Conservation (phyloP, 2,329 filamentous ascomycete species). For the Monosporascus sp. region DNA sequence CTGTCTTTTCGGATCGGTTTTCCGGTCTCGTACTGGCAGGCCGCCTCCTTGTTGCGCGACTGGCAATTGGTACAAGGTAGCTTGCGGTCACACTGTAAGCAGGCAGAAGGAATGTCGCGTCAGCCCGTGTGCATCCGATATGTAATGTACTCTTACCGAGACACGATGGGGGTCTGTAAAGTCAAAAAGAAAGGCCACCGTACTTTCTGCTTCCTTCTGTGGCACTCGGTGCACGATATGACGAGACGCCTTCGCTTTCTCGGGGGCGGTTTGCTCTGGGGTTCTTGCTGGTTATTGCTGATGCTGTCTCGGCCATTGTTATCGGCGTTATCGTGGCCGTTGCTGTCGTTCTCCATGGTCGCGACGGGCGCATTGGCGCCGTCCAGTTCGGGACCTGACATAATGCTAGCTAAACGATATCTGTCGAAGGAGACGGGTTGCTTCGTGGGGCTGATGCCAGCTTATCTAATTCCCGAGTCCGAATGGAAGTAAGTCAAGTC, state of each 20-base stretch:
- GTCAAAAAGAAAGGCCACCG: slow-evolving; percentile 4
- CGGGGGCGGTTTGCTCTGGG: slow-evolving; percentile 32
- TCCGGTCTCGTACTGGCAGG: slow-evolving; percentile 54
- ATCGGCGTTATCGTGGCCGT: slow-evolving; percentile 1
- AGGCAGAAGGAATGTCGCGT: slow-evolving; percentile 10
- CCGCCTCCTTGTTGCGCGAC: slow-evolving; percentile 49
- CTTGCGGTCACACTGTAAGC: slow-evolving; percentile 50
- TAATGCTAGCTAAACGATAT: slow-evolving; percentile 2
- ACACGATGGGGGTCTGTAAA: background rate
- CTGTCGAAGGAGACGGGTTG: background rate
- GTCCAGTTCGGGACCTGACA: slow-evolving; percentile 17
- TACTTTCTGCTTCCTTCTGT: slow-evolving; percentile 59
- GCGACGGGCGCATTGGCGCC: slow-evolving; percentile 12
- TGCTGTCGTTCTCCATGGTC: background rate
- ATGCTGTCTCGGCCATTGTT: background rate
- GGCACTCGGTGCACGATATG: slow-evolving; percentile 61
- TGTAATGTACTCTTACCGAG: slow-evolving; percentile 4
- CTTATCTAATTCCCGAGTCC: background rate
- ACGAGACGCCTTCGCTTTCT: slow-evolving; percentile 56
- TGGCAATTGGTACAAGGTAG: slow-evolving; percentile 57
- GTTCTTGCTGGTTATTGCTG: slow-evolving; percentile 6
- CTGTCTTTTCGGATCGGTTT: slow-evolving; percentile 37
- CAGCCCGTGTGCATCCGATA: background rate
- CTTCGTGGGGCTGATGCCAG: background rate
- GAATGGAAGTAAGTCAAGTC: too few species aligned